A percentile compares a stretch with the other conserved stretches of the same genome.
These are phyloP conservation scores for Rhodamnia argentea DNA, from an alignment of 345 rosid genomes.

Conservation along the genomic window DNA sequence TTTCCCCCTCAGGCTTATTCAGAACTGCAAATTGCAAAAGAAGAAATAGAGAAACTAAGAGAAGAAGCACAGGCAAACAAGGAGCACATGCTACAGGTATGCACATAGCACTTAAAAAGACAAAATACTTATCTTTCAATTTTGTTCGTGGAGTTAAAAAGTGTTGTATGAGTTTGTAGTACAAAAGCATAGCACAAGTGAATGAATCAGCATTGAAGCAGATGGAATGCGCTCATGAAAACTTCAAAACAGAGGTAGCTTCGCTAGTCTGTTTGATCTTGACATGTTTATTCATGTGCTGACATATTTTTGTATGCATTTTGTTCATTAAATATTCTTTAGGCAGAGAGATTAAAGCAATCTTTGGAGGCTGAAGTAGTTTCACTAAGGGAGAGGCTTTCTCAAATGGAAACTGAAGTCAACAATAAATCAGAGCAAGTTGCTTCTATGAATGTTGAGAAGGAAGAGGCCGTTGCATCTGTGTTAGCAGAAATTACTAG, in stretches of 20 bases:
- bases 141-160: background rate
- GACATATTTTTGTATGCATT: background rate
- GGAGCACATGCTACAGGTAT: conserved; percentile 95
- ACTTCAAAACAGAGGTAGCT: conserved; percentile 65
- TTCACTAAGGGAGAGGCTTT: conserved; percentile 58
- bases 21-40: conserved; percentile 45
- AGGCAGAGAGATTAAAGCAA: conserved; percentile 65
- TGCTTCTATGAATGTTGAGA: conserved; percentile 51
- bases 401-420: conserved; percentile 66
- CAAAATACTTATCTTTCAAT: background rate
- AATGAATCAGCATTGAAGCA: conserved; percentile 88
- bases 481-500: conserved; percentile 49
- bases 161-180: conserved; percentile 38
- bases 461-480: conserved; percentile 62
- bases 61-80: conserved; percentile 72
- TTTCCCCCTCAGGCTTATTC: conserved; percentile 5
- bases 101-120: background rate
- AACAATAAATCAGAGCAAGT: conserved; percentile 59
- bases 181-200: conserved; percentile 87
- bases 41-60: conserved; percentile 60
- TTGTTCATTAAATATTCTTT: conserved; percentile 1
- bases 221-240: conserved; percentile 85
- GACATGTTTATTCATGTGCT: background rate
- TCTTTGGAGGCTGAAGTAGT: conserved; percentile 63
- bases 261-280: background rate